A percentile compares a stretch with the other conserved stretches of the same genome.
Conservation (phyloP, 768 basidiomycete species). For the Mycena albidolilacea region DNA sequence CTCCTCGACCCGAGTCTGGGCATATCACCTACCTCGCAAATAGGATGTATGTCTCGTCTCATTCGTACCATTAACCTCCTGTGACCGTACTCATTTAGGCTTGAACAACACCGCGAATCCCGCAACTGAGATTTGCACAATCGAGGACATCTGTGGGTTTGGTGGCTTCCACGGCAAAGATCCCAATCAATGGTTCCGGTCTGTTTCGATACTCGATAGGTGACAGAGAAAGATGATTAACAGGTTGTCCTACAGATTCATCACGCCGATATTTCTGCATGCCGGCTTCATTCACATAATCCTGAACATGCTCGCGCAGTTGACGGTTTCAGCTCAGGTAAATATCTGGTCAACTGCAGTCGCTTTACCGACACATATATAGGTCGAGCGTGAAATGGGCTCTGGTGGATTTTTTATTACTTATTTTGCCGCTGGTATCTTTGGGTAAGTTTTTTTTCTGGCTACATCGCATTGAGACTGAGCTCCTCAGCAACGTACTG, state of each 20-base stretch:
- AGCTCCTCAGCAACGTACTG: slow-evolving; percentile 75
- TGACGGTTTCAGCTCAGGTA: slow-evolving; percentile 85
- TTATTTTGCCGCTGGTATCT: slow-evolving; percentile 93
- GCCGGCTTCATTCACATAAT: slow-evolving; percentile 95
- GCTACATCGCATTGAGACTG: slow-evolving; percentile 2
- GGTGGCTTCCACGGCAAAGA: slow-evolving; percentile 69
- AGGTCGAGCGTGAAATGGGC: slow-evolving; percentile 95
- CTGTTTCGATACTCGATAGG: slow-evolving; percentile 25
- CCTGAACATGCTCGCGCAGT: slow-evolving; percentile 92
- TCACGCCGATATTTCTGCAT: slow-evolving; percentile 92
- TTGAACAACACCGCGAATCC: slow-evolving; percentile 91
- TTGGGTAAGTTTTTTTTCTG: slow-evolving; percentile 69
- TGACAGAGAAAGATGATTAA: background rate
- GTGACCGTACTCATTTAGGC: slow-evolving; percentile 57
- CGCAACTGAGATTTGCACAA: slow-evolving; percentile 74
- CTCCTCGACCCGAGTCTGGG: slow-evolving; percentile 55
- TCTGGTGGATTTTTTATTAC: slow-evolving; percentile 87
- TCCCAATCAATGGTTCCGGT: slow-evolving; percentile 68
- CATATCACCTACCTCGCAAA: slow-evolving; percentile 66
- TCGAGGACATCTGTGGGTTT: slow-evolving; percentile 91
- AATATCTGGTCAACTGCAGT: background rate
- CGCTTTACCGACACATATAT: slow-evolving; percentile 4
- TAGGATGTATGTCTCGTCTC: slow-evolving; percentile 67
- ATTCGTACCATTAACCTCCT: background rate
- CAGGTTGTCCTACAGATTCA: slow-evolving; percentile 68